Base-by-base conservation (phyloP, 2,329 filamentous ascomycete genomes). In the Stagonosporopsis rhizophila region DNA sequence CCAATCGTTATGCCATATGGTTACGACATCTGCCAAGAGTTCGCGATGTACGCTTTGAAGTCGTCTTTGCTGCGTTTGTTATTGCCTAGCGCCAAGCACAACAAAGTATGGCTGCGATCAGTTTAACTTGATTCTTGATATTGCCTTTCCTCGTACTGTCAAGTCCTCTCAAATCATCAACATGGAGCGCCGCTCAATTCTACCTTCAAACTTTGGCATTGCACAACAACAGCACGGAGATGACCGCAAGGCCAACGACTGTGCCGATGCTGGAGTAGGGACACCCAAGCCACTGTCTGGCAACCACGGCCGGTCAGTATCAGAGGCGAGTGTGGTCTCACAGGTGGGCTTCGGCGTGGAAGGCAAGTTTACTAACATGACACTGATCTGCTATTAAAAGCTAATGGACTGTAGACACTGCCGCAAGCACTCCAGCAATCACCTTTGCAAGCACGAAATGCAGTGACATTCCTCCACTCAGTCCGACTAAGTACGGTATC, bases 51-150 rank as follows among this genome's bases (percentile, higher is more conserved):
- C 45, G 27, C 19, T 37, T 28, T 56, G 47, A 30, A 51, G 42
- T 42, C 25, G 23, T 51, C 37, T 50, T 56, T 47, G 51, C 53
- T 52, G 32, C 47, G 47, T 52, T 56, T 56, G 47, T 47, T 35
- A 34, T 48, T 46, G 30, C 38, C 47, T 52, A 27, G 20, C 42
- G 53, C 42, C 47, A 52, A 56, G 53, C 53, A 42, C 35, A 42
- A 27, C 25, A 37, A 28, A 30, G 30, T 19, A 22, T 17, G 30
- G 12, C 17, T 25, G n/a, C 28, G 20, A n/a, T 23, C 15, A 38
- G 15, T 39, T 35, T 38, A 27, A 23, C n/a, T 32, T 9, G 15
- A 32, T n/a, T 15, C 25, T 35, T 41, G 27, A 40, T 6, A 25
- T 39, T 32, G n/a, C 42, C 5, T 30, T 30, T 42, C 1, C n/a